Base-by-base conservation (phyloP, 352 stramenopile species). In the Globisporangium polare region DNA sequence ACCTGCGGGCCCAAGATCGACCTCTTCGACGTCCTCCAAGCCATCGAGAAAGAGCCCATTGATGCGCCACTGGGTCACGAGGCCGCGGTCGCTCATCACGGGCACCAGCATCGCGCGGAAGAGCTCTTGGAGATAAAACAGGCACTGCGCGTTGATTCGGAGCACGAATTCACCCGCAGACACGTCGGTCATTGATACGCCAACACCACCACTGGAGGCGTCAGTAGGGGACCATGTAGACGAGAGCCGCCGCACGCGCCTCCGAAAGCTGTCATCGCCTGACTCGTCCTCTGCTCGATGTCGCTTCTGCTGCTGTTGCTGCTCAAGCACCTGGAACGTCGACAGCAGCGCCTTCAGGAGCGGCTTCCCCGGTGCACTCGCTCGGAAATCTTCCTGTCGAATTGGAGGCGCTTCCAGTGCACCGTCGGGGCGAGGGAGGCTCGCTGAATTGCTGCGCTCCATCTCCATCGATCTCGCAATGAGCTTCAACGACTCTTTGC, bases 1-100 rank as follows among this genome's bases (percentile, higher is more conserved):
- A 54, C 31, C 33, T 6, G 64, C 64, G n/a, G 43, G 51, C 2
- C 64, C 64, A 2, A 70, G 46, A 8, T 55, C 45, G 27, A 31
- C 49, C 22, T 45, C 49, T 6, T 59, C 33, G 0, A 55, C 20
- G 10, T 63, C 58, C 15, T 61, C 49, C 9, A 70, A 22, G 7
- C 37, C 51, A 9, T 67, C 24, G 1, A 57, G 13, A n/a, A 70
- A 66, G 8, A 41, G 22, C 1, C 13, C 15, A 9, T 67, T 62
- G 37, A 66, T 53, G 6, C 59, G 58, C 64, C 64, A 70, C 39
- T 70, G 64, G 33, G 46, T 66, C 2, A 66, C 60, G 42, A 70
- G 27, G 2, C 60, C 64, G 9, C 26, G 49, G 13, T 62, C 60
- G 22, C 53, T 63, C 22, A 27, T 56, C 31, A 57, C 39, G 1